Conservation (phyloP, 495 filamentous ascomycete species). For the Cenococcum geophilum region DNA sequence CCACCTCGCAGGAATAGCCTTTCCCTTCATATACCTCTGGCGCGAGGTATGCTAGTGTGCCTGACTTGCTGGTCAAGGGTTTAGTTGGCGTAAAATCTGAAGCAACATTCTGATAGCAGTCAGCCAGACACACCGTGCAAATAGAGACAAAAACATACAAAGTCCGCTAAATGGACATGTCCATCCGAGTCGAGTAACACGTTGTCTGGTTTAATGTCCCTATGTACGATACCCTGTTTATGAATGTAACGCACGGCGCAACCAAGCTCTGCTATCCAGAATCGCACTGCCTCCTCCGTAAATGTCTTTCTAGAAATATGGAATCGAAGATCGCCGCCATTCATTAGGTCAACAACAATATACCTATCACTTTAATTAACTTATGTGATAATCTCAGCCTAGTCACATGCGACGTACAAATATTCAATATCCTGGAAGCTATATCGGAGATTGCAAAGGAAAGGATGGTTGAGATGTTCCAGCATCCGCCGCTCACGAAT, state of each 20-base stretch:
- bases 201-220: constrained; percentile 97
- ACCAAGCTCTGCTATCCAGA: constrained; percentile 92
- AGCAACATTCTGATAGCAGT: constrained; percentile 74
- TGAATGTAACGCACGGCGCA: constrained; percentile 93
- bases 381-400: not conserved
- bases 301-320: constrained; percentile 98
- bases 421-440: constrained; percentile 99
- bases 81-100: constrained; percentile 84
- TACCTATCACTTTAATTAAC: constrained; percentile 54
- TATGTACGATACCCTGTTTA: constrained; percentile 84
- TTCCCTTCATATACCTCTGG: constrained; percentile 89
- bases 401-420: constrained; percentile 59
- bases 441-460: constrained; percentile 97
- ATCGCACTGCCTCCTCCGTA: constrained; percentile 91
- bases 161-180: constrained; percentile 96
- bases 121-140: constrained; percentile 21
- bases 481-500: constrained; percentile 96
- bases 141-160: constrained; percentile 53
- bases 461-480: constrained; percentile 94
- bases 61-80: constrained; percentile 86
- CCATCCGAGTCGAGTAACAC: constrained; percentile 89
- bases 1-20: constrained; percentile 80
- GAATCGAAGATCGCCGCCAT: constrained; percentile 91
- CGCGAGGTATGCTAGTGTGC: constrained; percentile 90
- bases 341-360: constrained; percentile 97